A percentile compares a stretch with the other conserved stretches of the same genome.
These are phyloP conservation scores for Sporothrix protearum DNA, from an alignment of 2,329 filamentous ascomycete genomes.

Conservation along the genomic window DNA sequence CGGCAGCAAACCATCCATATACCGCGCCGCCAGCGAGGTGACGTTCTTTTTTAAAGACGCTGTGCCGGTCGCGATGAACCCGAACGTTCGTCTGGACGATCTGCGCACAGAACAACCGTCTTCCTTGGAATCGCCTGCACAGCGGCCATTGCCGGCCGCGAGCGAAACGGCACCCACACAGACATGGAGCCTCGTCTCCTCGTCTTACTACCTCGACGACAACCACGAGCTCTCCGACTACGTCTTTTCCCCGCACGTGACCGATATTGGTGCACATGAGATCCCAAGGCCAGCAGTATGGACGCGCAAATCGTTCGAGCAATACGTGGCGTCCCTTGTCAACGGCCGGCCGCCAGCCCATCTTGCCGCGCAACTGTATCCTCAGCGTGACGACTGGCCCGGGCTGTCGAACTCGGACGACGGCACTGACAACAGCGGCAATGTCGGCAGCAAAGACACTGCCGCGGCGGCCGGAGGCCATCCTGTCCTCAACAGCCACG, in stretches of 20 bases:
- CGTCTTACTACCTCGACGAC: constrained; percentile 21
- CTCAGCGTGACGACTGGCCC: constrained; percentile 22
- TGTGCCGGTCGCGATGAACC: constrained; percentile 6
- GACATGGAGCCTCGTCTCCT: constrained; percentile 23
- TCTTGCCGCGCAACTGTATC: constrained; percentile 38
- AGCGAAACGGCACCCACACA: background rate
- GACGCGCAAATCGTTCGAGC: constrained; percentile 42
- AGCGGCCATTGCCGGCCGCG: background rate
- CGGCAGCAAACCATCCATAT: constrained; percentile 25
- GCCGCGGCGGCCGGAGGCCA: background rate
- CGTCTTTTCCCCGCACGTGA: constrained; percentile 25
- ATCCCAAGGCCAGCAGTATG: constrained; percentile 41
- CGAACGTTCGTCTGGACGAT: background rate
- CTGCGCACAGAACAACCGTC: background rate
- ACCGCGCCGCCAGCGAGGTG: constrained; percentile 25
- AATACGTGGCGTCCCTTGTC: constrained; percentile 43
- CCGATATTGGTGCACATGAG: constrained; percentile 38
- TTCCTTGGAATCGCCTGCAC: background rate
- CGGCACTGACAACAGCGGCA: background rate
- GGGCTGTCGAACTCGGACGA: background rate
- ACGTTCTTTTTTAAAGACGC: constrained; percentile 21
- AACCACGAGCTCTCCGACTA: constrained; percentile 5
- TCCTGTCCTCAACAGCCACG: constrained; percentile 29
- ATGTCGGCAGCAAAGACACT: constrained; percentile 20
- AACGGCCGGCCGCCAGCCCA: constrained; percentile 38